Evolutionary conservation across 2,329 filamentous ascomycete species (phyloP).

Genomic region (Thielaviopsis musarum): DNA sequence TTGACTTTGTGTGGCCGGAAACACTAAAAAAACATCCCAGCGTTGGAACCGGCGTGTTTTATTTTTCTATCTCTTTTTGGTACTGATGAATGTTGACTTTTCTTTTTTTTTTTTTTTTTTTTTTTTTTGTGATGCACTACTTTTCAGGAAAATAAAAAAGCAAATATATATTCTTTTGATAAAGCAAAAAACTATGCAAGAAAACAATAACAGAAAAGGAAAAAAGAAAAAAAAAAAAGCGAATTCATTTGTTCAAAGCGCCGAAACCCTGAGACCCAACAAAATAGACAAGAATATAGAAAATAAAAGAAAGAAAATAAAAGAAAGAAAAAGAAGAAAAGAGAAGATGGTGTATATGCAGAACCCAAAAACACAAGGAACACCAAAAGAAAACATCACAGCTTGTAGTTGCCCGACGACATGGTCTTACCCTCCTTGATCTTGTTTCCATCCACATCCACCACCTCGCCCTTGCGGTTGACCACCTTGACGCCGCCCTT

Average conservation of each 20-base stretch:
- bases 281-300: neutral
- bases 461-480: slow-evolving; percentile 73
- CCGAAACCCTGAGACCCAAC: neutral
- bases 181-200: slow-evolving; percentile 1
- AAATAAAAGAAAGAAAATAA: neutral
- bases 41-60: no score
- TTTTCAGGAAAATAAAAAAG: neutral
- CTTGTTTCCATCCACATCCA: slow-evolving; percentile 69
- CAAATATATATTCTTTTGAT: neutral
- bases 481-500: slow-evolving; percentile 85
- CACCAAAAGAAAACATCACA: slow-evolving; percentile 22
- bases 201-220: neutral
- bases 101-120: neutral
- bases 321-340: neutral
- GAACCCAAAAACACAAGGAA: no score
- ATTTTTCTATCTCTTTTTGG: no score
- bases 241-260: neutral
- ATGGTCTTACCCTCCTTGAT: slow-evolving; percentile 35
- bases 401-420: slow-evolving; percentile 43
- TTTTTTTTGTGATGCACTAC: no score
- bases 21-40: no score
- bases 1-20: no score
- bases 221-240: neutral
- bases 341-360: no score
- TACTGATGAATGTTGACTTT: no score